Percentiles rank a stretch among this genome's conserved stretches.
Conservation (phyloP, 495 filamentous ascomycete species). For the Tuber microsphaerosporum region DNA sequence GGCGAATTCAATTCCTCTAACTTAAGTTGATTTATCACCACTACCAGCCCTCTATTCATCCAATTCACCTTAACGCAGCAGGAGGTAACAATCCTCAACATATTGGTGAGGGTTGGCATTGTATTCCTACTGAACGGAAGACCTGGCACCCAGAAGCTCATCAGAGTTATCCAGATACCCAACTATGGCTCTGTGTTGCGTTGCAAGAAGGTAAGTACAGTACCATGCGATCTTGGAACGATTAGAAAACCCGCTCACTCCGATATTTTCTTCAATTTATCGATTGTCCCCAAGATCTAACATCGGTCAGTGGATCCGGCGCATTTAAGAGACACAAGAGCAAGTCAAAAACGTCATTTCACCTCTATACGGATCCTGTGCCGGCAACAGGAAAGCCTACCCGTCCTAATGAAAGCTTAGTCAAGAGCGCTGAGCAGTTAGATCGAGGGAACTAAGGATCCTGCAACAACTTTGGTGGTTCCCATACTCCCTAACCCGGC, state of each 20-base stretch:
- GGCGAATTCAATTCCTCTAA: not conserved
- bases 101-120: not conserved
- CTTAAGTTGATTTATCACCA: not conserved
- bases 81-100: not conserved
- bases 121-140: not conserved
- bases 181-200: not conserved
- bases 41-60: not conserved
- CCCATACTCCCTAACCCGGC: not conserved
- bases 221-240: too few relatives aligned
- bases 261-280: too few relatives aligned
- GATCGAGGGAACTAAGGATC: too few relatives aligned
- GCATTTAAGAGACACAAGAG: too few relatives aligned
- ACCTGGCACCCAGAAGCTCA: not conserved
- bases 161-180: not conserved
- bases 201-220: too few relatives aligned
- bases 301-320: too few relatives aligned
- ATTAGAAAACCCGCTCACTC: too few relatives aligned
- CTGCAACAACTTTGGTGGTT: not conserved
- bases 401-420: not conserved
- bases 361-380: not conserved
- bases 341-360: not conserved
- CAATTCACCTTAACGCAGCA: not conserved
- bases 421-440: not conserved
- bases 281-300: too few relatives aligned
- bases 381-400: too few relatives aligned